Evolutionary conservation across 2,329 filamentous ascomycete species (phyloP).

Genomic region (Aspergillus nomiae): DNA sequence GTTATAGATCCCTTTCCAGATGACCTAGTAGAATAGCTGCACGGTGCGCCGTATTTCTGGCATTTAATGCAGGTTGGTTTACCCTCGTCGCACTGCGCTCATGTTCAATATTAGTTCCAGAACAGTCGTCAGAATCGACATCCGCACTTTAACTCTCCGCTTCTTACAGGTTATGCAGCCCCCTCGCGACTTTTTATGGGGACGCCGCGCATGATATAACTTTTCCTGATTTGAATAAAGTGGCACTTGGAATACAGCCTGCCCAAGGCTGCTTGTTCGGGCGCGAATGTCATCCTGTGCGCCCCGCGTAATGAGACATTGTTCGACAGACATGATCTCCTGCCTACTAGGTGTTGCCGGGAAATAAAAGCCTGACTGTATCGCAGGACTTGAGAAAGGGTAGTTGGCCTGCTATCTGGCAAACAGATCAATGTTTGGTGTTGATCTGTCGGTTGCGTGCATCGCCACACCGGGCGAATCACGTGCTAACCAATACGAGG

Average conservation of each 20-base stretch:
- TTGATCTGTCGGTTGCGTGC: neutral
- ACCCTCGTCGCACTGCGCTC: constrained; percentile 31
- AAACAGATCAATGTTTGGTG: neutral
- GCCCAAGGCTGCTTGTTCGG: neutral
- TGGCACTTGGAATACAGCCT: constrained; percentile 16
- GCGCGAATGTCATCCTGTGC: neutral
- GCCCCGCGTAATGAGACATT: neutral
- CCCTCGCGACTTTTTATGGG: constrained; percentile 31
- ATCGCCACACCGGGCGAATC: neutral
- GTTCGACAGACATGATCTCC: neutral
- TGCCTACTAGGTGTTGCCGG: neutral
- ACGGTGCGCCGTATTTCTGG: constrained; percentile 23
- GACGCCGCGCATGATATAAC: constrained; percentile 17
- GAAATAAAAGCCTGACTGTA: accelerated
- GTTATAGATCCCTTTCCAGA: neutral
- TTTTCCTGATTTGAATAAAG: neutral
- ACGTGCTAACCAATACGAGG: neutral
- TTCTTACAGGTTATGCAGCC: constrained; percentile 33
- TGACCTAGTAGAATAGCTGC: constrained; percentile 19
- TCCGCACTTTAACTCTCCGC: constrained; percentile 31
- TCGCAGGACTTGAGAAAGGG: neutral
- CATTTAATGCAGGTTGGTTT: constrained; percentile 31
- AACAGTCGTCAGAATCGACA: neutral
- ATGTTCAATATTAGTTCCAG: neutral
- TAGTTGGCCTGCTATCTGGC: neutral